phyloP scores from a whole-genome alignment of 257 asterid genomes.

The Lithospermum erythrorhizon region DNA sequence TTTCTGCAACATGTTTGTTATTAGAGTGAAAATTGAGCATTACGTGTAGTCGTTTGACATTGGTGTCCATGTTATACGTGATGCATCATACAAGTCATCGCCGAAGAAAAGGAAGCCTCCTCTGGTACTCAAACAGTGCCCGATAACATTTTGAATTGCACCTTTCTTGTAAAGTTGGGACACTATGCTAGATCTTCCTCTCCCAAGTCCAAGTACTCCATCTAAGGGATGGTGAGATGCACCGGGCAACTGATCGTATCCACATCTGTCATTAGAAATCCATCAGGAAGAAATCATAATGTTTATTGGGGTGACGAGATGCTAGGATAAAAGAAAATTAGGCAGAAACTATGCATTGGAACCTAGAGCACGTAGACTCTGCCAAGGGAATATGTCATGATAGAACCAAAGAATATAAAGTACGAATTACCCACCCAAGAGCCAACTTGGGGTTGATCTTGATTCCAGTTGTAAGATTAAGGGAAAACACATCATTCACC shows the following conservation, averaged over 20 bases:
- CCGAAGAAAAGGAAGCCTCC: conserved; percentile 96
- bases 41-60: conserved; percentile 73
- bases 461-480: conserved; percentile 59
- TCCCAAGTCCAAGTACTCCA: conserved; percentile 96
- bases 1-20: neutral
- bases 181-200: conserved; percentile 69
- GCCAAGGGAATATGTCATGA: no score
- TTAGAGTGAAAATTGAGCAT: conserved; percentile 5
- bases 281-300: neutral
- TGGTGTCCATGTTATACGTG: conserved; percentile 69
- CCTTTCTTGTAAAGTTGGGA: conserved; percentile 78
- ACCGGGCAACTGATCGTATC: conserved; percentile 89
- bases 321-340: no score
- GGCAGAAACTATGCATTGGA: no score
- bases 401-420: no score
- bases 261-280: conserved; percentile 43
- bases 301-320: no score
- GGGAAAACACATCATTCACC: conserved; percentile 52
- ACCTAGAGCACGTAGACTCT: no score
- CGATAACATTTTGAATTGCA: conserved; percentile 49
- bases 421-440: conserved; percentile 46
- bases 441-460: conserved; percentile 61
- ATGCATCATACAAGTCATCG: conserved; percentile 62
- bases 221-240: conserved; percentile 64
- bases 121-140: conserved; percentile 66